Conservation (phyloP, 2,329 filamentous ascomycete genomes). For the Phaeosphaeriaceae sp. region DNA sequence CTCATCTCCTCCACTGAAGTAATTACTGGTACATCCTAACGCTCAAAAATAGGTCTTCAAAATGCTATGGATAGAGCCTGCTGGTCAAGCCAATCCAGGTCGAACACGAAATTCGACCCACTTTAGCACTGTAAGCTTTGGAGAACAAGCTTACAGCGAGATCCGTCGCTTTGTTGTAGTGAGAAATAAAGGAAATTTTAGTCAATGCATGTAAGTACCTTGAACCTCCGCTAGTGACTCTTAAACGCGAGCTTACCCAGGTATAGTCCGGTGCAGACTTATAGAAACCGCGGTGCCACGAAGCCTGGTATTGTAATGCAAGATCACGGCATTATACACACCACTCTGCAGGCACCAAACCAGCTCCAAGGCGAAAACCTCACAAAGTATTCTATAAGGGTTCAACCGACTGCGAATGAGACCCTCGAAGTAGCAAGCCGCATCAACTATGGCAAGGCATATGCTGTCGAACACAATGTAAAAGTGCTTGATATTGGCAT, state of each 20-base stretch:
- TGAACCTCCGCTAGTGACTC: not conserved
- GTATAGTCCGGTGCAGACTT: conserved; percentile 34
- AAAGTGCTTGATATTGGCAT: conserved; percentile 44
- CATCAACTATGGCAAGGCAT: conserved; percentile 49
- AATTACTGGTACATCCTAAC: not conserved
- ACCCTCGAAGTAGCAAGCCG: conserved; percentile 43
- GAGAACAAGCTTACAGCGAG: conserved; percentile 19
- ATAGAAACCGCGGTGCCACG: conserved; percentile 20
- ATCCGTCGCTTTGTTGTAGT: conserved; percentile 31
- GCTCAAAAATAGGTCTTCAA: conserved; percentile 22
- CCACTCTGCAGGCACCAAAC: conserved; percentile 8
- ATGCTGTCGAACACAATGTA: conserved; percentile 51
- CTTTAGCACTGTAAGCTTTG: conserved; percentile 15
- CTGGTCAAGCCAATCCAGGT: conserved; percentile 11
- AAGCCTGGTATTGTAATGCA: conserved; percentile 13
- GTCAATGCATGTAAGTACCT: conserved; percentile 24
- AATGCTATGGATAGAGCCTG: conserved; percentile 27
- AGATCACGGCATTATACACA: conserved; percentile 32
- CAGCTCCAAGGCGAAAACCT: conserved; percentile 31
- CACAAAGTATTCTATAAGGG: conserved; percentile 43
- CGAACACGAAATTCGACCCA: conserved; percentile 22
- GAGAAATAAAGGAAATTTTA: conserved; percentile 19
- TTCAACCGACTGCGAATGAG: conserved; percentile 32
- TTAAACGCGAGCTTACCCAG: too few relatives aligned
- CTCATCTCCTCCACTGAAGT: too few relatives aligned